Evolutionary conservation across 371 early-diverging fungal genomes (phyloP), one percentile per base, ranked within the genome.

Genomic region (Capillidium heterosporum): DNA sequence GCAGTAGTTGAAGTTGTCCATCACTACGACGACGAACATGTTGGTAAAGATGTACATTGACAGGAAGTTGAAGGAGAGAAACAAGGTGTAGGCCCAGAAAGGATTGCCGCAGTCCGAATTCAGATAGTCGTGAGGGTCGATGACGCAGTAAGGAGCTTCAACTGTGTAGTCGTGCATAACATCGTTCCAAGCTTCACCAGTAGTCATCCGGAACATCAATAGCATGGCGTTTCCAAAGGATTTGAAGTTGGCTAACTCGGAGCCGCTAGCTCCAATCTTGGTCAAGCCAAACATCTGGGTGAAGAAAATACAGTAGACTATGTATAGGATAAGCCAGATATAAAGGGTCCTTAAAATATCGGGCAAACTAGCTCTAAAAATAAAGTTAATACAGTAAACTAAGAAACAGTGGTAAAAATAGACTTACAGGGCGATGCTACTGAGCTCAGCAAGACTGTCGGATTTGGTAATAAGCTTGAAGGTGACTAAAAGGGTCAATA

Each of bases 11-110:
- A 82, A 84, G 62, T 80, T 82, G 60, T 82, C 82, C 44, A 79
- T 67, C 27, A 84, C 81, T 31, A 82, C 76, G 13, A 77, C 81
- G 3, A 81, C 76, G 63, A 82, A 82, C 66, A 84, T 76, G 59
- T 77, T 78, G 0, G 74, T 73, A 54, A 84, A 79, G 41, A 84
- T 84, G 57, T 82, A 81, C 81, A 80, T 84, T 41, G 82, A 82
- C 13, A 84, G 73, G 44, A 84, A 73, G 59, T 80, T 80, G 66
- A 80, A 84, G 0, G 77, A 65, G 35, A 81, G 60, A 49, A 84
- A 82, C 32, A 84, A 61, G 27, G 77, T 65, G 57, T 75, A 79
- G 1, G 82, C 68, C 80, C 78, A 76, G 2, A 67, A 56, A 5
- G 66, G 60, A 2, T 76, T 77, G 1, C 85, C 85, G 56, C 85